These are phyloP conservation scores for Neonectria coccinea DNA, from an alignment of 2,329 filamentous ascomycete species.

Conservation along the genomic window DNA sequence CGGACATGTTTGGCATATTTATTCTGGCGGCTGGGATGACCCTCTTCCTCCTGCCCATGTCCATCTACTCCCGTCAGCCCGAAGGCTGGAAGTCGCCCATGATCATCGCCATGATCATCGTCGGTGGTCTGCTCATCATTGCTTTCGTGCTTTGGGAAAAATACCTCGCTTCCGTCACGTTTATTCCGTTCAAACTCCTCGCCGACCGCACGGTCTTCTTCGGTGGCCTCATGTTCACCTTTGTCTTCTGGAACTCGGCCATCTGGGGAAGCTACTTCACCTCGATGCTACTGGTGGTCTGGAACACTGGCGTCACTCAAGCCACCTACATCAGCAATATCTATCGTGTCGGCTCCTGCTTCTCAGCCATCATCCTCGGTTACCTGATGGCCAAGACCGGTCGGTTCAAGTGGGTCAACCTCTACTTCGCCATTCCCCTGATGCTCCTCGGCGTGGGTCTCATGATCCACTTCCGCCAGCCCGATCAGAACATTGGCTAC, in stretches of 20 bases:
- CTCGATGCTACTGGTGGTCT: slow-evolving; percentile 56
- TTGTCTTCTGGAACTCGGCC: slow-evolving; percentile 52
- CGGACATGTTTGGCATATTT: slow-evolving; percentile 68
- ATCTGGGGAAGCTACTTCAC: slow-evolving; percentile 56
- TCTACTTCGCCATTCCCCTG: slow-evolving; percentile 64
- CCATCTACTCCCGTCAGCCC: slow-evolving; percentile 60
- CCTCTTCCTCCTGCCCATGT: slow-evolving; percentile 75
- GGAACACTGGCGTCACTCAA: slow-evolving; percentile 50
- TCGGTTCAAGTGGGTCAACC: slow-evolving; percentile 63
- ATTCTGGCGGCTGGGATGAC: slow-evolving; percentile 66
- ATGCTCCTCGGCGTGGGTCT: slow-evolving; percentile 67
- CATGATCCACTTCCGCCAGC: slow-evolving; percentile 70
- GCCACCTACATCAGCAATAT: slow-evolving; percentile 55
- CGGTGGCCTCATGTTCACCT: slow-evolving; percentile 52
- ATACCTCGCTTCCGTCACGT: slow-evolving; percentile 65
- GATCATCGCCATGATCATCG: slow-evolving; percentile 66
- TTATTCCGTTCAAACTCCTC: slow-evolving; percentile 59
- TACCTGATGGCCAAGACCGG: slow-evolving; percentile 58
- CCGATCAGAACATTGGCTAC: slow-evolving; percentile 62
- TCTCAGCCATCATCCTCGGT: slow-evolving; percentile 45
- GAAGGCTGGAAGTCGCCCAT: slow-evolving; percentile 61
- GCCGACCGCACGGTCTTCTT: slow-evolving; percentile 54
- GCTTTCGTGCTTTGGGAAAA: slow-evolving; percentile 69
- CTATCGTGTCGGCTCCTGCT: slow-evolving; percentile 53
- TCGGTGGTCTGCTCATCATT: slow-evolving; percentile 69